Percentiles rank a stretch among this genome's conserved stretches.
Conservation (phyloP, 139 green algal genomes). For the Raphidocelis subcapitata region DNA sequence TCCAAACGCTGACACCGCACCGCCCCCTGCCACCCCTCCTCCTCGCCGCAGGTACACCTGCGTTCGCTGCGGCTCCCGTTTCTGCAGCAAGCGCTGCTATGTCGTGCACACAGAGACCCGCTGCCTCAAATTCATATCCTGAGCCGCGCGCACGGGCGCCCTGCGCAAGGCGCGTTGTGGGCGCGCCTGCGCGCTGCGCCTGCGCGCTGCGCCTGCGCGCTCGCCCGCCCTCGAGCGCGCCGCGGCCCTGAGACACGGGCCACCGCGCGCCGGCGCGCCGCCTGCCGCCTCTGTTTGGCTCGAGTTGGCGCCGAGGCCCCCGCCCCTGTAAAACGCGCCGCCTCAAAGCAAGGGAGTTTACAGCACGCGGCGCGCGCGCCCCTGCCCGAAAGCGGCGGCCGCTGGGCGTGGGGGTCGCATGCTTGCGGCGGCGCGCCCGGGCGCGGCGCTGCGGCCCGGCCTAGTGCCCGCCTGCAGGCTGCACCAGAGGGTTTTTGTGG, state of each 20-base stretch:
- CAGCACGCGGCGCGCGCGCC: background rate
- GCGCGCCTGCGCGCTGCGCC: background rate
- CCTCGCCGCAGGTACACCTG: conserved; percentile 67
- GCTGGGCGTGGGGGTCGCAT: no score
- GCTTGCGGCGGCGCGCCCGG: no score
- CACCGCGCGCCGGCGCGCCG: no score
- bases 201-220: background rate
- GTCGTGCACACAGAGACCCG: conserved; percentile 74
- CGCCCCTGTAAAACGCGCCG: background rate
- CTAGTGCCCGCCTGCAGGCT: background rate
- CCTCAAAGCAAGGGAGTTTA: background rate
- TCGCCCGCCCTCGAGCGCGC: no score
- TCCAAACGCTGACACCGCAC: no score
- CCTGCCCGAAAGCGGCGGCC: no score
- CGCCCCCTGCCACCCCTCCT: no score
- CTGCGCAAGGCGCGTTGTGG: background rate
- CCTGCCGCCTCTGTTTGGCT: background rate
- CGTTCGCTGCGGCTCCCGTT: conserved; percentile 71
- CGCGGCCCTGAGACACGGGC: no score
- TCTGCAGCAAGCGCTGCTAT: conserved; percentile 73
- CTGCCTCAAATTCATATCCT: conserved; percentile 80
- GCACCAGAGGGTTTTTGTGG: background rate
- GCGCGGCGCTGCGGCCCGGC: background rate
- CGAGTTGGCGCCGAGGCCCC: background rate
- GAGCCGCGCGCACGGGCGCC: no score